Base-by-base conservation (phyloP, 139 green algal species). In the Trebouxia sp. region DNA sequence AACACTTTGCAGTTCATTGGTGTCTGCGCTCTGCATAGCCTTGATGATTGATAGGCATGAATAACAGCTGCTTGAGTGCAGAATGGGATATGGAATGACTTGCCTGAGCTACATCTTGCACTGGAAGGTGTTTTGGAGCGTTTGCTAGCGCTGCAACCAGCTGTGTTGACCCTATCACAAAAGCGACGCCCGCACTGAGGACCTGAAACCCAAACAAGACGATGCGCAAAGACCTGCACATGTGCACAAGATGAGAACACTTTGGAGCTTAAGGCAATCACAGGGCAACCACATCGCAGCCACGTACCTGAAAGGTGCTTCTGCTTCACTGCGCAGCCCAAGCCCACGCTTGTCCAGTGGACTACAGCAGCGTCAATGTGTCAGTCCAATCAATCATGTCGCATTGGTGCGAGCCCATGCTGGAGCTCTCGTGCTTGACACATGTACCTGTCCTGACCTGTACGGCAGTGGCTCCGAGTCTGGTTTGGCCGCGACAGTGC, bases 171-270 rank as follows among this genome's bases (percentile, higher is more conserved):
- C 84, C 85, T 30, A 97, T 89, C 0, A 94, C 84, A 24, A 88
- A 88, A 6, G 84, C 92, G 1, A 96, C 42, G 0, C 75, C 51
- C 0, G 93, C 91, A 32, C 75, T 88, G 0, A 88, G 85, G 3
- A 83, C 72, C 22, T 77, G 83, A 66, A 94, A 93, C 48, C 90
- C 90, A 80, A 89, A 93, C 3, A 97, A 32, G 24, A 94, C 89
- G n/a, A 97, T 66, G 5, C 92, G 84, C 15, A 97, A 37, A 47
- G 80, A 75, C 70, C 80, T 84, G 80, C 50, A 38, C n/a, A n/a
- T n/a, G n/a, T n/a, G 32, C 1, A 78, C 1, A 32, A 53, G 12
- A 37, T 15, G 20, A 10, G 5, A 48, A 28, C 47, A 15, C 1
- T 28, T 78, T 22, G 26, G 39, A 17, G 37, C 15, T 24, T 20